Base-by-base conservation (phyloP, 208 protist species). In the Trypanosoma mega region DNA sequence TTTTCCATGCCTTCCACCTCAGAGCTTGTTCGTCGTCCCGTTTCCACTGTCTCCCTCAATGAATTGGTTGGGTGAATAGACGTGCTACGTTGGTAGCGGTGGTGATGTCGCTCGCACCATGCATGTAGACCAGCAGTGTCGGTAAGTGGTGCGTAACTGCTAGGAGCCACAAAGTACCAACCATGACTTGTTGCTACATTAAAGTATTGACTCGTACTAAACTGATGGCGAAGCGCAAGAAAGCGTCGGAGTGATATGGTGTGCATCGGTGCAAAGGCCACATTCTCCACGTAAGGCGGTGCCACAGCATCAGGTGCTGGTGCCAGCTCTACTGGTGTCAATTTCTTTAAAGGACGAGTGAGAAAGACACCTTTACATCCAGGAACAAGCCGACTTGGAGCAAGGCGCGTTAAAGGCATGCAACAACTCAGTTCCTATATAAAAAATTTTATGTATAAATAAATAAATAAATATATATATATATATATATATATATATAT, bases 91-190 rank as follows among this genome's bases (percentile, higher is more conserved):
- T 6, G 30, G 60, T 90, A 85, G 29, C 70, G 71, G 27, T 65
- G 70, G 56, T 89, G 79, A 43, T 89, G 83, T n/a, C 45, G 49
- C 16, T 39, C 21, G 12, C 53, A 53, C 84, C 87, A 91, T 24
- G 43, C 63, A 49, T 60, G 33, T 62, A 90, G 62, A 4, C 76
- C 81, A 1, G 36, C 58, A 16, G 53, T 24, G 50, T 86, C 82
- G 0, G 55, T 21, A 2, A 86, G 67, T 3, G 76, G 74, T 1
- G 75, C 74, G 7, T 71, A 54, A 20, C 24, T 49, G 50, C 74
- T 79, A 2, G 87, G 87, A 1, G 57, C 68, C 11, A 94, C 31
- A 20, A 94, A 41, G 57, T 87, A 91, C 80, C 81, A 94, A 23
- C 84, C 84, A 6, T 58, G n/a, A 20, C 57, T 21, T 0, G 81